phyloP scores from a whole-genome alignment of 257 asterid genomes.

The Nicotiana knightiana region DNA sequence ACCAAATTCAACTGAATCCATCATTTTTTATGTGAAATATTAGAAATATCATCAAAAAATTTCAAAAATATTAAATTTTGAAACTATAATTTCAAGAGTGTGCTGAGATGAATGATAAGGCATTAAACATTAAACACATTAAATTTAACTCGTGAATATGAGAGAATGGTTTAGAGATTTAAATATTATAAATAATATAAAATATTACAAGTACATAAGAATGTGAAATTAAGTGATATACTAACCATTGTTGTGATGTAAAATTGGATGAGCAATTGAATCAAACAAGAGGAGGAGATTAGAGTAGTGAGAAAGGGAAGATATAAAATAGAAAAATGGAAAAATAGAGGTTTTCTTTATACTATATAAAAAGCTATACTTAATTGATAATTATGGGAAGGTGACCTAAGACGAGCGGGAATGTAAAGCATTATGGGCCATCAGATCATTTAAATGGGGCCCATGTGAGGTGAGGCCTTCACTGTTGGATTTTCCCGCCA shows the following conservation, averaged over 20 bases:
- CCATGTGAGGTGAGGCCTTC: slow-evolving; percentile 5
- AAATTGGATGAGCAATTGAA: not conserved
- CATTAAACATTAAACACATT: too few species aligned
- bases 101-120: too few species aligned
- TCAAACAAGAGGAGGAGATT: not conserved
- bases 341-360: slow-evolving; percentile 8
- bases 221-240: not conserved
- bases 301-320: not conserved
- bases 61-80: too few species aligned
- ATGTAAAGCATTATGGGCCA: slow-evolving; percentile 15
- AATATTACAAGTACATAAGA: not conserved
- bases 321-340: slow-evolving; percentile 1
- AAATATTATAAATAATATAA: not conserved
- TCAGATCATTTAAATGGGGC: slow-evolving; percentile 23
- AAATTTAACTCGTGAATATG: too few species aligned
- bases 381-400: too few species aligned
- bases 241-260: not conserved
- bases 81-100: too few species aligned
- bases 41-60: too few species aligned
- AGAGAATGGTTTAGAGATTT: not conserved
- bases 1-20: not conserved
- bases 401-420: slow-evolving; percentile 15
- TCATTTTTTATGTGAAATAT: too few species aligned
- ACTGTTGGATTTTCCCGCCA: slow-evolving; percentile 26
- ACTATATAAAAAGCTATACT: slow-evolving; percentile 10